Evolutionary conservation across 1,284 basidiomycete genomes (phyloP).

Genomic region (Sporisorium exsertum): DNA sequence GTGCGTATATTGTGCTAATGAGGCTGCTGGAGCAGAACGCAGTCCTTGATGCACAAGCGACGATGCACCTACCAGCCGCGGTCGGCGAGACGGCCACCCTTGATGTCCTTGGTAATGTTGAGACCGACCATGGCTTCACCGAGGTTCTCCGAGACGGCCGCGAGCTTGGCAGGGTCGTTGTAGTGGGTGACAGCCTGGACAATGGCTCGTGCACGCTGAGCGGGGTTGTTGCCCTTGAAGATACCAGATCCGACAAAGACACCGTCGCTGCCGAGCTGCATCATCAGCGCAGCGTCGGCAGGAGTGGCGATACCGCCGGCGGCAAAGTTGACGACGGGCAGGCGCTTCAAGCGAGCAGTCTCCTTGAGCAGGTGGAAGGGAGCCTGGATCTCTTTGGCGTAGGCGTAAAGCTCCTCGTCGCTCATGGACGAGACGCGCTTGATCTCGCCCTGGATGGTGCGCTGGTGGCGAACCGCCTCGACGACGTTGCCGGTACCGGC

Average conservation of each 20-base stretch:
- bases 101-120: constrained; percentile 74
- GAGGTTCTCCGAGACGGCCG: constrained; percentile 85
- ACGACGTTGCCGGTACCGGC: constrained; percentile 98
- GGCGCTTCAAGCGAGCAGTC: constrained; percentile 88
- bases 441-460: constrained; percentile 86
- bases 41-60: not conserved
- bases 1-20: not conserved
- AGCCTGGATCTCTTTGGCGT: constrained; percentile 87
- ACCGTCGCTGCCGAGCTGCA: constrained; percentile 98
- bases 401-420: constrained; percentile 96
- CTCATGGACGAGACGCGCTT: constrained; percentile 80
- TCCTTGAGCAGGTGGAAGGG: constrained; percentile 99
- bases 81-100: constrained; percentile 61
- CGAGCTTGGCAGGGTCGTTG: constrained; percentile 70
- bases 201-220: constrained; percentile 93
- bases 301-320: constrained; percentile 97
- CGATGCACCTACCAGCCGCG: constrained; percentile 61
- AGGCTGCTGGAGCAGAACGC: no score
- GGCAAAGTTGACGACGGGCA: constrained; percentile 82
- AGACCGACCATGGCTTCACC: constrained; percentile 93
- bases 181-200: constrained; percentile 97
- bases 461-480: constrained; percentile 88
- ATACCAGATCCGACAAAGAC: constrained; percentile 72
- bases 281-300: constrained; percentile 98
- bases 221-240: constrained; percentile 83